Percentiles rank a stretch among this genome's conserved stretches.
These are phyloP conservation scores for Tricholoma bakamatsutake DNA, from an alignment of 768 basidiomycete genomes.

Conservation along the genomic window DNA sequence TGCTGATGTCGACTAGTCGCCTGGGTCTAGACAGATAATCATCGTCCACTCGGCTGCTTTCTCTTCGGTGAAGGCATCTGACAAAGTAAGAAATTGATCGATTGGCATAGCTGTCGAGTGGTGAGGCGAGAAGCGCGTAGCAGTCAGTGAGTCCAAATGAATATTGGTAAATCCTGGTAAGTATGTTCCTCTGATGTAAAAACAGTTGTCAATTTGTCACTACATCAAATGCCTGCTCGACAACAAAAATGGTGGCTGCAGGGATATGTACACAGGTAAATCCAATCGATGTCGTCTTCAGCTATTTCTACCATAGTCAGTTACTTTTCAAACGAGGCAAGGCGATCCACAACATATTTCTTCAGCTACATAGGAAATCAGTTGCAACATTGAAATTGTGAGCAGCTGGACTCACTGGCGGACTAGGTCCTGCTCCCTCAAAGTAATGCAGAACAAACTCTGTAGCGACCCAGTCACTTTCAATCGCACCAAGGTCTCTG, in stretches of 20 bases:
- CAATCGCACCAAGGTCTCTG: slow-evolving; percentile 67
- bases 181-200: background rate
- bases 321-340: slow-evolving; percentile 27
- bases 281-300: background rate
- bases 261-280: background rate
- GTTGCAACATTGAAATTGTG: slow-evolving; percentile 1
- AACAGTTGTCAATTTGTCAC: background rate
- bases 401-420: slow-evolving; percentile 43
- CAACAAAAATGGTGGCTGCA: background rate
- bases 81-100: too few relatives aligned
- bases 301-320: too few relatives aligned
- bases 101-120: too few relatives aligned
- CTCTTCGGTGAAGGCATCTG: too few relatives aligned
- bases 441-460: slow-evolving; percentile 75
- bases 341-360: slow-evolving; percentile 37
- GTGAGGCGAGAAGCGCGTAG: too few relatives aligned
- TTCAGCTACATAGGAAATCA: slow-evolving; percentile 36
- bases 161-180: background rate
- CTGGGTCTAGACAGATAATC: too few relatives aligned
- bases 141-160: background rate
- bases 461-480: slow-evolving; percentile 69
- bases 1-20: too few relatives aligned
- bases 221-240: background rate
- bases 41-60: too few relatives aligned
- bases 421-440: slow-evolving; percentile 63